Evolutionary conservation across 148 eudicot species (phyloP), one percentile per base, ranked within the genome.

Genomic region (Heliamphora exappendiculata): DNA sequence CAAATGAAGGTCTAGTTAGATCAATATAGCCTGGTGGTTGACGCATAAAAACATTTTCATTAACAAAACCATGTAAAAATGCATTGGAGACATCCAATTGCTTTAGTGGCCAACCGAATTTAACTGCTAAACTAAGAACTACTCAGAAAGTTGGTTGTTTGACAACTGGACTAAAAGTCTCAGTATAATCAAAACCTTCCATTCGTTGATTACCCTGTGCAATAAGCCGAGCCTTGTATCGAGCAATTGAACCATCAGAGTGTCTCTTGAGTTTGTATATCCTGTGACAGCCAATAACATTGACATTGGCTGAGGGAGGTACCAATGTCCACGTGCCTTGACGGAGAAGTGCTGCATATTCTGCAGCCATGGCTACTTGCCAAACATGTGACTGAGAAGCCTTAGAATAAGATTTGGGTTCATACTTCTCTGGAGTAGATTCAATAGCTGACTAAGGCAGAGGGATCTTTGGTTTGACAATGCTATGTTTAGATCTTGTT

Each of bases 21-120:
- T 29, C 1, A 13, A 6, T 3, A 29, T 1, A 65, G 0, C 71
- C 70, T 0, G 29, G 31, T 1, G 50, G 60, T 17, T 58, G 16
- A 5, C 13, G 5, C 71, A 63, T 75, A 36, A 64, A 64, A 0
- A 75, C 28, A 6, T 22, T 47, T 34, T 62, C 60, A 13, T 5
- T 0, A 1, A 42, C 7, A 7, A 42, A 11, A 0, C 67, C 77
- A 42, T 75, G 71, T 0, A 75, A 12, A 19, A 75, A 64, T 1
- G 71, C 78, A 49, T 64, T 64, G 1, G 16, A 24, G 9, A 63
- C 62, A 51, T 76, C 72, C 0, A 64, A 7, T 13, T 67, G 78
- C 1, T 12, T 3, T 1, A 65, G 13, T 0, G 28, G 2, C 72
- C 64, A 66, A 0, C 20, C n/a, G 11, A 7, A 13, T 19, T 7